Percentiles rank a stretch among this genome's conserved stretches.
Conservation (phyloP, 1,284 basidiomycete species). For the Moesziomyces aphidis region DNA sequence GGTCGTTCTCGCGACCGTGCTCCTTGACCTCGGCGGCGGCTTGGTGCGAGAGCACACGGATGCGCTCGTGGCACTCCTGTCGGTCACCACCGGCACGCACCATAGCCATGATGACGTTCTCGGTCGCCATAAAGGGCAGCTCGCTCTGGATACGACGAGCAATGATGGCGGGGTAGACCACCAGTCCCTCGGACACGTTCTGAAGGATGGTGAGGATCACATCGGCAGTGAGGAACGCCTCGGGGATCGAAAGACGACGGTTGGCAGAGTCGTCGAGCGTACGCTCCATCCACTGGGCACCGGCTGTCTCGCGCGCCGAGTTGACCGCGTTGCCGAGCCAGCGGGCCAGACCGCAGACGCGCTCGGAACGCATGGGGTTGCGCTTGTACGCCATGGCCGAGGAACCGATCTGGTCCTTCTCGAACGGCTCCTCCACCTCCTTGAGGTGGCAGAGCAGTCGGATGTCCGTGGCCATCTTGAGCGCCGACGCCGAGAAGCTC, state of each 20-base stretch:
- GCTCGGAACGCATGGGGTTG: constrained; percentile 98
- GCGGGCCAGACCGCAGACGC: constrained; percentile 94
- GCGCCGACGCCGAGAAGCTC: constrained; percentile 91
- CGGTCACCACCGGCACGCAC: constrained; percentile 94
- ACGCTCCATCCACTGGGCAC: constrained; percentile 67
- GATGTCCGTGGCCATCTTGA: constrained; percentile 98
- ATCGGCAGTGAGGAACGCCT: constrained; percentile 96
- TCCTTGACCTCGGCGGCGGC: constrained; percentile 95
- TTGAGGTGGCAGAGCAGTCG: constrained; percentile 72
- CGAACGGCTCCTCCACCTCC: constrained; percentile 99
- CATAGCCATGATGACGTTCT: constrained; percentile 99
- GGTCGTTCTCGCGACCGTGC: constrained; percentile 93
- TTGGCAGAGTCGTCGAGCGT: constrained; percentile 79
- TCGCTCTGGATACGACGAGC: constrained; percentile 90
- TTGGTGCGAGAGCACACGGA: constrained; percentile 94
- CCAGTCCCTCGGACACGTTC: constrained; percentile 95
- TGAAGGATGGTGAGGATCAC: constrained; percentile 94
- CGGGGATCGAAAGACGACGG: constrained; percentile 92
- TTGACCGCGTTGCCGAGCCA: constrained; percentile 73
- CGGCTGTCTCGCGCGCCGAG: constrained; percentile 70
- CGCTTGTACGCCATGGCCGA: constrained; percentile 99
- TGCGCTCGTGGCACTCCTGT: constrained; percentile 96
- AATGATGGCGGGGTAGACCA: constrained; percentile 97
- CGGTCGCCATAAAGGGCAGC: constrained; percentile 94
- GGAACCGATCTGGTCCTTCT: constrained; percentile 96